A percentile compares a stretch with the other conserved stretches of the same genome.
Evolutionary conservation across 2,329 filamentous ascomycete genomes (phyloP).

Genomic region (Hymenoscyphus linearis): DNA sequence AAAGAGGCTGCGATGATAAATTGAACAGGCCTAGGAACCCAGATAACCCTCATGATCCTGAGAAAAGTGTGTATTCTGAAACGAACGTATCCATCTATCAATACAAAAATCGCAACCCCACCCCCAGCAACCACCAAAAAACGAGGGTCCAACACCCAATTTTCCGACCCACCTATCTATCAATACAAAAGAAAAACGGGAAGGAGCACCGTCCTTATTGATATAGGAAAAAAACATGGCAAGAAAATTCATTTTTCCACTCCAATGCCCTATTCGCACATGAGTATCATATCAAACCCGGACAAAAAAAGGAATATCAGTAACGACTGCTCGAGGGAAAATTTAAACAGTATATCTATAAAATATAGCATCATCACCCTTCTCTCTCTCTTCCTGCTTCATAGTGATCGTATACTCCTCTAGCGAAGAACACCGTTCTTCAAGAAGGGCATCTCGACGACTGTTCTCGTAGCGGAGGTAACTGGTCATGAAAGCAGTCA

Average conservation of each 20-base stretch:
- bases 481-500: conserved; percentile 50
- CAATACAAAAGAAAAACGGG: neutral
- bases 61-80: neutral
- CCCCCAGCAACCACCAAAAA: neutral
- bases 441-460: conserved; percentile 40
- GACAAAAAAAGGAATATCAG: neutral
- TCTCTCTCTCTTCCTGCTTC: conserved; percentile 46
- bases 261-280: neutral
- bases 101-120: neutral
- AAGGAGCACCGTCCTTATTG: neutral
- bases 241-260: neutral
- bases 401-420: conserved; percentile 49
- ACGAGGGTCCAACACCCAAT: neutral
- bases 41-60: too few relatives aligned
- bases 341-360: conserved; percentile 47
- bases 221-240: neutral
- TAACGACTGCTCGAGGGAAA: neutral
- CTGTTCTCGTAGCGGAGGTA: conserved; percentile 53
- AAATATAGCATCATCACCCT: conserved; percentile 52
- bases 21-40: too few relatives aligned
- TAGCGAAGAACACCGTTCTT: conserved; percentile 39
- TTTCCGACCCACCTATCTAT: neutral
- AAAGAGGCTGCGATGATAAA: too few relatives aligned
- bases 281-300: neutral
- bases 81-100: neutral